A percentile compares a stretch with the other conserved stretches of the same genome.
phyloP scores from a whole-genome alignment of 768 basidiomycete genomes.

The Myochromella boudieri region DNA sequence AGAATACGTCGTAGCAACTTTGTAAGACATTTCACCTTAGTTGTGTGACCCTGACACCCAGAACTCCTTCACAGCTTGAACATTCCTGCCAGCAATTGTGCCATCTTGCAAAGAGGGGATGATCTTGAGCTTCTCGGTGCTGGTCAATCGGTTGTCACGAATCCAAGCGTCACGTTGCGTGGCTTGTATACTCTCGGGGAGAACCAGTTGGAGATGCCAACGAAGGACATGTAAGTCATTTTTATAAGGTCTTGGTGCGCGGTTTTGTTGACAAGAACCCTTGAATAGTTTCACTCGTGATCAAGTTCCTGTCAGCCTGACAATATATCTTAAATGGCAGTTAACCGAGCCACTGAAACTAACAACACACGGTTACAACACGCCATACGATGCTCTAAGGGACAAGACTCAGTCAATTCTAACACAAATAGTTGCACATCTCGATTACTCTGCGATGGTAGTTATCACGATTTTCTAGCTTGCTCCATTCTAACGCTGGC shows the following conservation, averaged over 20 bases:
- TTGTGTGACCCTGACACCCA: neutral
- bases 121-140: constrained; percentile 77
- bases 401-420: constrained; percentile 88
- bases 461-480: constrained; percentile 3
- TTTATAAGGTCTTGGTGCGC: no score
- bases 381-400: constrained; percentile 73
- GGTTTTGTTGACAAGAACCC: neutral
- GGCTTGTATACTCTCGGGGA: constrained; percentile 81
- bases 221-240: constrained; percentile 73
- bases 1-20: constrained; percentile 78
- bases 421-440: constrained; percentile 83
- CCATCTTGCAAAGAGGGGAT: constrained; percentile 79
- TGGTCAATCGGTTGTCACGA: constrained; percentile 83
- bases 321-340: constrained; percentile 82
- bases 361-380: constrained; percentile 81
- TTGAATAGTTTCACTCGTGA: constrained; percentile 71
- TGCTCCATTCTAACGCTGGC: constrained; percentile 8
- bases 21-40: constrained; percentile 42
- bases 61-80: constrained; percentile 50
- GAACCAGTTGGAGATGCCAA: constrained; percentile 85
- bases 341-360: constrained; percentile 56
- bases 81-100: constrained; percentile 86
- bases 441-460: constrained; percentile 50
- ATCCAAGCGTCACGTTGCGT: constrained; percentile 79
- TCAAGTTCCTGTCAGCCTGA: constrained; percentile 83